These are phyloP conservation scores for Sideroxylon spinosum DNA, from an alignment of 179 eudicot species.

Conservation along the genomic window DNA sequence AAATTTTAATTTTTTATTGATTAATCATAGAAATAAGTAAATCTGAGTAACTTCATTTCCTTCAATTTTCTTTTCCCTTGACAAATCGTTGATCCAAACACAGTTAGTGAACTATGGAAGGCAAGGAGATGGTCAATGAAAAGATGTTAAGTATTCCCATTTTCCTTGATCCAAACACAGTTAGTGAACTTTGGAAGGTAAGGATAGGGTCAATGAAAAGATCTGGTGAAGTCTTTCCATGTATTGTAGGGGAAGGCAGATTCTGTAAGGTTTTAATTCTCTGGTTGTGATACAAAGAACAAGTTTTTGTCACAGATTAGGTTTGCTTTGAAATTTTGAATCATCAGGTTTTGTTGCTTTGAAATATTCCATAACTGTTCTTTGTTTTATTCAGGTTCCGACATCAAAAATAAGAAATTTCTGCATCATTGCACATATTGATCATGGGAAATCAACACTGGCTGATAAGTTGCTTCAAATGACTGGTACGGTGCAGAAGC, in stretches of 20 bases:
- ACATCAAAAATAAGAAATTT: slow-evolving; percentile 77
- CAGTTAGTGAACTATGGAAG: background rate
- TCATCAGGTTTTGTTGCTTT: background rate
- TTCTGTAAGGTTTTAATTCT: slow-evolving; percentile 4
- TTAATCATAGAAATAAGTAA: too few relatives aligned
- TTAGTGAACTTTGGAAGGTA: background rate
- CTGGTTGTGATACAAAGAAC: background rate
- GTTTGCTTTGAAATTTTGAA: background rate
- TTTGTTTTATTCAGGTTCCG: slow-evolving; percentile 58
- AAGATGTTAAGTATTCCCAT: too few relatives aligned
- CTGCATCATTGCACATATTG: slow-evolving; percentile 92
- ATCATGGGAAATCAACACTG: slow-evolving; percentile 96
- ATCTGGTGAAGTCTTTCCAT: background rate
- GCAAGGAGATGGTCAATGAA: background rate
- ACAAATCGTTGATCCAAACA: too few relatives aligned
- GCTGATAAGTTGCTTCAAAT: slow-evolving; percentile 93
- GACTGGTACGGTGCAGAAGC: slow-evolving; percentile 87
- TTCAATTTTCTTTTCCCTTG: too few relatives aligned
- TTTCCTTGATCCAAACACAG: background rate
- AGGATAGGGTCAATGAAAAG: background rate
- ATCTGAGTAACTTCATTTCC: too few relatives aligned
- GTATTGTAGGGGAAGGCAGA: background rate
- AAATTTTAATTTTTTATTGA: too few relatives aligned
- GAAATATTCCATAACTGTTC: background rate
- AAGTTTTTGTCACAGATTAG: background rate